Evolutionary conservation across 1,284 basidiomycete species (phyloP).

Genomic region (Sparassis latifolia): DNA sequence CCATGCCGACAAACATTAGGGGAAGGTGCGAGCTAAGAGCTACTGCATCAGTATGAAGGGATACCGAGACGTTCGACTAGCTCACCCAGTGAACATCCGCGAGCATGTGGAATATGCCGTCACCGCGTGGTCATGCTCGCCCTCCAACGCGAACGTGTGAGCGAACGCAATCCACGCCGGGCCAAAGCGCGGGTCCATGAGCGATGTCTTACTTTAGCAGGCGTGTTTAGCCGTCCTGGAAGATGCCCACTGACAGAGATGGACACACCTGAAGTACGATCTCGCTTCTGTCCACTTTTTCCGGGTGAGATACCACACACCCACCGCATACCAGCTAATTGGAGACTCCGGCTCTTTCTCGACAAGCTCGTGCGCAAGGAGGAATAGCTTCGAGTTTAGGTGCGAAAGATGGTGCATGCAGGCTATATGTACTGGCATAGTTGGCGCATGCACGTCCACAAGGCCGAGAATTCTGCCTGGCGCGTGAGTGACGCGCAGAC

Average conservation of each 20-base stretch:
- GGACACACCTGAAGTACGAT: slow-evolving; percentile 81
- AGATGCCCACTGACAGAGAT: not conserved
- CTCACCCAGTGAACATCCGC: slow-evolving; percentile 88
- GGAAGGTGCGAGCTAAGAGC: slow-evolving; percentile 79
- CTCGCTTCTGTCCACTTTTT: slow-evolving; percentile 85
- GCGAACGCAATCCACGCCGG: slow-evolving; percentile 98
- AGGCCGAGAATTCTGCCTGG: slow-evolving; percentile 68
- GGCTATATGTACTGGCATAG: slow-evolving; percentile 90
- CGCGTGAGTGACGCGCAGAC: not conserved
- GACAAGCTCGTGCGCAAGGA: slow-evolving; percentile 93
- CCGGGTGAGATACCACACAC: slow-evolving; percentile 90
- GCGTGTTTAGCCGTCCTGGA: not conserved
- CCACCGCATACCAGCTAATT: slow-evolving; percentile 97
- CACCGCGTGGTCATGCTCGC: slow-evolving; percentile 97
- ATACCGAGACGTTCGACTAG: slow-evolving; percentile 4
- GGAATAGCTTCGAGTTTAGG: slow-evolving; percentile 88
- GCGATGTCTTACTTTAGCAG: slow-evolving; percentile 74
- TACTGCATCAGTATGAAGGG: not conserved
- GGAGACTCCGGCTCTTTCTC: slow-evolving; percentile 89
- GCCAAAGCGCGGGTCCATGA: slow-evolving; percentile 95
- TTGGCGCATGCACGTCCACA: slow-evolving; percentile 76
- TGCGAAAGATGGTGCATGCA: slow-evolving; percentile 96
- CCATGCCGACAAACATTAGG: slow-evolving; percentile 95
- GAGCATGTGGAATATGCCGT: slow-evolving; percentile 97
- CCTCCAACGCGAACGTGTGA: slow-evolving; percentile 94